phyloP scores from a whole-genome alignment of 1,139 yeast species.

The Blastobotrys capitulatus region DNA sequence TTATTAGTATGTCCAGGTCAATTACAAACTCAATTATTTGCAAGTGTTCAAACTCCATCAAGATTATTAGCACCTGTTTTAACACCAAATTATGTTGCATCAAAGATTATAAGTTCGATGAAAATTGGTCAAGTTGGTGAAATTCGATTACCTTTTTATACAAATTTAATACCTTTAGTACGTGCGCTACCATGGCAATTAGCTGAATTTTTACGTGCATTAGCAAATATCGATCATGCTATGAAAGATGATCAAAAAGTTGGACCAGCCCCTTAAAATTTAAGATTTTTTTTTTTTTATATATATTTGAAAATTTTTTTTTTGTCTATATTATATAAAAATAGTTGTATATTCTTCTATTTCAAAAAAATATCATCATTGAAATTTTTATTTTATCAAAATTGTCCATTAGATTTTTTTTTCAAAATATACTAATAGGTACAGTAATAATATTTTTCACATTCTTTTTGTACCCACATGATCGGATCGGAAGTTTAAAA shows the following conservation, averaged over 20 bases:
- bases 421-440: not conserved
- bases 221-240: slow-evolving; percentile 55
- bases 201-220: slow-evolving; percentile 46
- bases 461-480: no score
- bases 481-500: no score
- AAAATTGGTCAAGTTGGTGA: slow-evolving; percentile 62
- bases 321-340: not conserved
- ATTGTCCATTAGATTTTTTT: no score
- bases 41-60: slow-evolving; percentile 66
- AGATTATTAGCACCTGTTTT: slow-evolving; percentile 73
- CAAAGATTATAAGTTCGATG: slow-evolving; percentile 49
- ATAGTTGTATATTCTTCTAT: no score
- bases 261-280: not conserved
- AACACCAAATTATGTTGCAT: slow-evolving; percentile 61
- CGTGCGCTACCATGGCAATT: slow-evolving; percentile 72
- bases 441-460: no score
- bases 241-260: not conserved
- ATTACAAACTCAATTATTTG: slow-evolving; percentile 65
- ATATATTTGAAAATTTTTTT: not conserved
- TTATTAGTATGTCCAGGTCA: slow-evolving; percentile 86
- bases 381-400: not conserved
- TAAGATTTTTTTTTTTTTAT: not conserved
- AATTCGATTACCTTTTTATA: slow-evolving; percentile 68
- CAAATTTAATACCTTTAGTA: slow-evolving; percentile 63
- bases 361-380: no score